phyloP scores from a whole-genome alignment of 257 asterid genomes.

The Nemophila menziesii region DNA sequence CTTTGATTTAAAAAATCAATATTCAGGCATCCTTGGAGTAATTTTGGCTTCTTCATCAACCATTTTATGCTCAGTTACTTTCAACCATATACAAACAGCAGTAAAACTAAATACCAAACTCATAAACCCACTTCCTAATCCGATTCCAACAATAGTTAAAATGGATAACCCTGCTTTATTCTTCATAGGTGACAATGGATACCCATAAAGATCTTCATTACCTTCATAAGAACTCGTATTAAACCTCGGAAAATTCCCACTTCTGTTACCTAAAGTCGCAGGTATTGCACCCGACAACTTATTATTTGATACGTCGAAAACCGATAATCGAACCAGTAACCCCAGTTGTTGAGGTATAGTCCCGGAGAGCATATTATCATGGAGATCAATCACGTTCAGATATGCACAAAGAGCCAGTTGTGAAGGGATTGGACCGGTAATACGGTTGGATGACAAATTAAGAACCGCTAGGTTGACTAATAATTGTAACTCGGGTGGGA shows the following conservation, averaged over 20 bases:
- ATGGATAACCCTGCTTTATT: conserved; percentile 54
- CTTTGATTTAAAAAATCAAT: conserved; percentile 39
- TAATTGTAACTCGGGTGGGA: conserved; percentile 57
- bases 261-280: conserved; percentile 54
- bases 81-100: conserved; percentile 88
- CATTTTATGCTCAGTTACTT: conserved; percentile 52
- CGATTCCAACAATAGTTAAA: conserved; percentile 79
- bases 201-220: conserved; percentile 74
- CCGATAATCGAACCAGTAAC: conserved; percentile 50
- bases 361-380: conserved; percentile 57
- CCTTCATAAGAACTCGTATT: conserved; percentile 69
- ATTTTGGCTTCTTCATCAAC: conserved; percentile 61
- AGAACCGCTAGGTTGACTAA: conserved; percentile 79
- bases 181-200: conserved; percentile 66
- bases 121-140: conserved; percentile 77
- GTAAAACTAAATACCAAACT: conserved; percentile 80
- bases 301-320: conserved; percentile 67
- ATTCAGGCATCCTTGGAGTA: conserved; percentile 77
- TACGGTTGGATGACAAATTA: conserved; percentile 56
- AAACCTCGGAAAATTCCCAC: conserved; percentile 58
- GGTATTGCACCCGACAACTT: conserved; percentile 71
- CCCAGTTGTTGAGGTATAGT: conserved; percentile 75
- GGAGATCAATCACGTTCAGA: conserved; percentile 84
- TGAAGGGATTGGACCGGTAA: conserved; percentile 57
- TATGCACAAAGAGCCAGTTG: conserved; percentile 74